These are phyloP conservation scores for Penicillium sclerotigenum DNA, from an alignment of 2,329 filamentous ascomycete species.

Conservation along the genomic window DNA sequence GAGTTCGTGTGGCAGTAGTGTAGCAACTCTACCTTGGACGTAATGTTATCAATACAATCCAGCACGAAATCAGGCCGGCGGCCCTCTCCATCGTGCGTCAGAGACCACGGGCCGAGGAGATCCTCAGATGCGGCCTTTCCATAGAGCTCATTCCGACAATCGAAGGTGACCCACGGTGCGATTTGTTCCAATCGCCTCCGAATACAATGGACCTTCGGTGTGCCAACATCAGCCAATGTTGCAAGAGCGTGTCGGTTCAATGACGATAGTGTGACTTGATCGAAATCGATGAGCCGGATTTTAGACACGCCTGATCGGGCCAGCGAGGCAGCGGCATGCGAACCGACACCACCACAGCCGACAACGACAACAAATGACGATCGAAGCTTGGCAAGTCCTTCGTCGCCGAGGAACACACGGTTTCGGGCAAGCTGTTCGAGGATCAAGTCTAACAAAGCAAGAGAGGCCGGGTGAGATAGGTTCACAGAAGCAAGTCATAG, in stretches of 20 bases:
- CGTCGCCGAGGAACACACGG: constrained; percentile 80
- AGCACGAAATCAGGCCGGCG: constrained; percentile 78
- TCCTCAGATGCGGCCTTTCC: constrained; percentile 61
- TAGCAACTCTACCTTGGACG: constrained; percentile 87
- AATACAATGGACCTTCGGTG: constrained; percentile 84
- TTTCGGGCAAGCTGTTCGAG: constrained; percentile 93
- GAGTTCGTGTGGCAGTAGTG: constrained; percentile 78
- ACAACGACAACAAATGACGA: constrained; percentile 83
- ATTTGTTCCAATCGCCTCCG: constrained; percentile 77
- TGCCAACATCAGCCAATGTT: constrained; percentile 88
- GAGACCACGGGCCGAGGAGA: constrained; percentile 65
- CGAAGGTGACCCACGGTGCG: constrained; percentile 86
- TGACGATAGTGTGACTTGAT: constrained; percentile 92
- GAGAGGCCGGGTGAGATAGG: constrained; percentile 3
- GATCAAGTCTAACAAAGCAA: constrained; percentile 65
- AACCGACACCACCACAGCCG: constrained; percentile 91
- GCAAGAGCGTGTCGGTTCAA: constrained; percentile 95
- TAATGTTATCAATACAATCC: constrained; percentile 97
- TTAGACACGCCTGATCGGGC: constrained; percentile 85
- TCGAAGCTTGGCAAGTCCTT: constrained; percentile 75
- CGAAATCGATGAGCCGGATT: constrained; percentile 89
- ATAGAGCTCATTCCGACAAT: constrained; percentile 82
- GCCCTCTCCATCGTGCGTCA: constrained; percentile 43
- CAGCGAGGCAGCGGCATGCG: constrained; percentile 81
- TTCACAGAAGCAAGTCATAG: not conserved